Evolutionary conservation across 768 basidiomycete species (phyloP).

Genomic region (Tricholoma hemisulphureum): DNA sequence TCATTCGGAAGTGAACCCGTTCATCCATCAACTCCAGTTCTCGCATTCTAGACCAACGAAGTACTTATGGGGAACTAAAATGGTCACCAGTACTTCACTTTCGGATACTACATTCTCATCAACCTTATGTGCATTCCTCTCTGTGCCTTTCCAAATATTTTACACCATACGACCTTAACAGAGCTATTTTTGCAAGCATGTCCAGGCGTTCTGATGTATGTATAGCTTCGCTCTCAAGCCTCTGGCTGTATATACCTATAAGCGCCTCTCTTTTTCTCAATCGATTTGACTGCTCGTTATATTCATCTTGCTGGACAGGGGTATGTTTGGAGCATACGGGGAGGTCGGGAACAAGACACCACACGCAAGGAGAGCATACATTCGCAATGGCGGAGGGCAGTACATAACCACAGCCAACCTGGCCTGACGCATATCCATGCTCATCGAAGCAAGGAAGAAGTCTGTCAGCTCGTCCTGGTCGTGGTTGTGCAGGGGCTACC

Average conservation of each 20-base stretch:
- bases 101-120: neutral
- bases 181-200: neutral
- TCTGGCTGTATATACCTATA: neutral
- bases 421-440: too few relatives aligned
- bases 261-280: neutral
- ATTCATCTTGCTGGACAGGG: neutral
- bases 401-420: too few relatives aligned
- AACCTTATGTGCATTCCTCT: neutral
- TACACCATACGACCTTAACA: neutral
- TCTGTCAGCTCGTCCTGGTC: too few relatives aligned
- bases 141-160: neutral
- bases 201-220: neutral
- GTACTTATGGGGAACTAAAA: constrained; percentile 1
- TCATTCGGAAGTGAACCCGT: neutral
- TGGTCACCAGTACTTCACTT: neutral
- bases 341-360: too few relatives aligned
- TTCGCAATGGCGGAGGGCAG: too few relatives aligned
- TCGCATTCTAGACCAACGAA: neutral
- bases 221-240: neutral
- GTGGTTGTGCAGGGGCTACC: too few relatives aligned
- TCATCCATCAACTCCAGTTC: neutral
- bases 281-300: neutral
- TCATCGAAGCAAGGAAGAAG: too few relatives aligned
- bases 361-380: too few relatives aligned
- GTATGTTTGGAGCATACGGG: too few relatives aligned